Conservation (phyloP, 352 stramenopile species). For the Phytopythium mirpurense region DNA sequence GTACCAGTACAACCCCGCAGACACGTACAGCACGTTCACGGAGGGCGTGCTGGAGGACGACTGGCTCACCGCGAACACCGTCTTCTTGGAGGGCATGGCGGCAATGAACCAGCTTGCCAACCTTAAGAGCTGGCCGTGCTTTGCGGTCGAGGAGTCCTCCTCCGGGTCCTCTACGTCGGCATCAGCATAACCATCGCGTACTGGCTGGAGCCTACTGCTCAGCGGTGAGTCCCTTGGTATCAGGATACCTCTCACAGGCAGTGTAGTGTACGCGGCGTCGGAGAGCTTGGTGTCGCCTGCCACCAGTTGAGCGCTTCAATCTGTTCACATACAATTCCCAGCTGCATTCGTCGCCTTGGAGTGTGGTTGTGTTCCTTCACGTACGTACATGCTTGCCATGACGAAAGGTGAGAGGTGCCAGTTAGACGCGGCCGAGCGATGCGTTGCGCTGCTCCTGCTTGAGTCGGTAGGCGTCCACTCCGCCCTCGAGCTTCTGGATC, state of each 20-base stretch:
- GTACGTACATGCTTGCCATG: too few relatives aligned
- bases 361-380: too few relatives aligned
- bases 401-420: too few relatives aligned
- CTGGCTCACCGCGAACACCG: conserved; percentile 44
- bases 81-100: conserved; percentile 32
- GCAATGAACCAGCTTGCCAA: conserved; percentile 29
- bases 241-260: too few relatives aligned
- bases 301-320: too few relatives aligned
- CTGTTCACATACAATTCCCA: too few relatives aligned
- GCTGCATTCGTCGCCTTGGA: too few relatives aligned
- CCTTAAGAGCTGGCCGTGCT: conserved; percentile 42
- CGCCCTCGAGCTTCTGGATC: conserved; percentile 17
- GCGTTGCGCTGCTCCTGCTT: conserved; percentile 43
- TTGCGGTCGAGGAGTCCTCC: conserved; percentile 24
- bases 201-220: too few relatives aligned
- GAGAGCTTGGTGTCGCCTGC: too few relatives aligned
- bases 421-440: conserved; percentile 9
- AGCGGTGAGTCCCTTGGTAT: too few relatives aligned
- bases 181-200: conserved; percentile 1
- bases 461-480: conserved; percentile 21
- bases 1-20: conserved; percentile 49
- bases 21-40: conserved; percentile 29
- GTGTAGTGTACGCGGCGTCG: too few relatives aligned
- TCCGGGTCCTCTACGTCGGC: conserved; percentile 11
- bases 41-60: conserved; percentile 43